phyloP scores from a whole-genome alignment of 2,329 filamentous ascomycete species.

The Penicillium occitanis region DNA sequence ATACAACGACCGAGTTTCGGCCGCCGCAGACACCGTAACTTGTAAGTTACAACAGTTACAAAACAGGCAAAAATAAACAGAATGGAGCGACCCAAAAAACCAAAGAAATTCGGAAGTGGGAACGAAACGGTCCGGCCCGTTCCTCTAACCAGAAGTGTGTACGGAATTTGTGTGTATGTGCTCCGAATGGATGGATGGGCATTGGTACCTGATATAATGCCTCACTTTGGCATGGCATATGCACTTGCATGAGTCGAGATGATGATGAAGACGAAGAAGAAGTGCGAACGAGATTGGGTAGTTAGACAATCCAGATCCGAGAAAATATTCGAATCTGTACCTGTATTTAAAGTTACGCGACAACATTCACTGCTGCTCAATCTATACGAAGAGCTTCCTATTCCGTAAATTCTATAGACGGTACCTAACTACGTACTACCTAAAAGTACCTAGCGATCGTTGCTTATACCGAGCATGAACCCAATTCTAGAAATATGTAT shows the following conservation, averaged over 20 bases:
- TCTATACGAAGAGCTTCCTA: neutral
- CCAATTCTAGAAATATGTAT: constrained; percentile 3
- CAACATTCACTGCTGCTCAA: neutral
- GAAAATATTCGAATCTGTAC: neutral
- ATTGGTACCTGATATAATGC: constrained; percentile 3
- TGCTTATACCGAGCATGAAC: neutral
- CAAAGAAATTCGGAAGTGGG: neutral
- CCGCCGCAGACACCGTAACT: neutral
- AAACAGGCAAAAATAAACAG: neutral
- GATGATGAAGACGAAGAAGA: neutral
- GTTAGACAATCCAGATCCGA: neutral
- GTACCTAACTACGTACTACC: no score
- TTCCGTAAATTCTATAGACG: neutral
- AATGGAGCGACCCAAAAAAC: neutral
- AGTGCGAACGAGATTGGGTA: neutral
- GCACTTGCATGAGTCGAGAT: neutral
- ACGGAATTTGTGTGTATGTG: neutral
- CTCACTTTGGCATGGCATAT: neutral
- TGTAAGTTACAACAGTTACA: neutral
- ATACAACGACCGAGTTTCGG: neutral
- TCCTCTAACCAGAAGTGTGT: neutral
- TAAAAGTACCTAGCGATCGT: no score
- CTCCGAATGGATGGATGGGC: constrained; percentile 1
- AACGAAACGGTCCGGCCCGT: constrained; percentile 5
- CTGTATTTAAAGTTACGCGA: neutral